Base-by-base conservation (phyloP, 441 rosid species). In the Omphalea diandra region DNA sequence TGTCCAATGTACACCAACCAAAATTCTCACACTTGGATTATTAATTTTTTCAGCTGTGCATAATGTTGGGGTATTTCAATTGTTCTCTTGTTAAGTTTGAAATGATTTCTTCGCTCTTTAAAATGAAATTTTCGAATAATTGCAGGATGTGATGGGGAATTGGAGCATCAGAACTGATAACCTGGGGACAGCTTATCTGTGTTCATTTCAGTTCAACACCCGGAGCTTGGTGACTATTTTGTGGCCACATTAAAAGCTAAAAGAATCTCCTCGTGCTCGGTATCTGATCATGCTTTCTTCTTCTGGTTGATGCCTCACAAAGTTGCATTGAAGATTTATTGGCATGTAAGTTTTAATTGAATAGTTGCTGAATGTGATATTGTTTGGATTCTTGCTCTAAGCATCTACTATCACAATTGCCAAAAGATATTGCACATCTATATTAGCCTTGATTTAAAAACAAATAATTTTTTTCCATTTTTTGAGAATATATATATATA, bases 221-320 rank as follows among this genome's bases (percentile, higher is more conserved):
- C 97, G 61, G 84, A 85, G 62, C 93, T 76, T 12, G 98, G 97
- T 52, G 83, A 87, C 82, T 90, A 80, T 75, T 94, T 94, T 82
- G 75, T 83, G 2, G 98, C 98, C 15, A 85, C 87, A 17, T 63
- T 94, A 67, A 86, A 79, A 64, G 91, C 88, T 10, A 86, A 86
- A 78, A 81, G 81, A 82, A 63, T 87, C 53, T 59, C 85, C 29
- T 65, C 74, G 0, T 20, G 69, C 5, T 63, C 20, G 7, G 81
- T 68, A 29, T 79, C 71, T 12, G 82, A 91, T 77, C 86, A 86
- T 14, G 84, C 73, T 12, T 47, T 78, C 32, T 94, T 83, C 90
- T 94, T 94, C 84, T 94, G 96, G 97, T 79, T 91, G 83, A 90
- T 94, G 96, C 98, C 98, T 76, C 98, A 94, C 62, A 91, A 90